Evolutionary conservation across 2,329 filamentous ascomycete genomes (phyloP).

Genomic region (Metarhizium album): DNA sequence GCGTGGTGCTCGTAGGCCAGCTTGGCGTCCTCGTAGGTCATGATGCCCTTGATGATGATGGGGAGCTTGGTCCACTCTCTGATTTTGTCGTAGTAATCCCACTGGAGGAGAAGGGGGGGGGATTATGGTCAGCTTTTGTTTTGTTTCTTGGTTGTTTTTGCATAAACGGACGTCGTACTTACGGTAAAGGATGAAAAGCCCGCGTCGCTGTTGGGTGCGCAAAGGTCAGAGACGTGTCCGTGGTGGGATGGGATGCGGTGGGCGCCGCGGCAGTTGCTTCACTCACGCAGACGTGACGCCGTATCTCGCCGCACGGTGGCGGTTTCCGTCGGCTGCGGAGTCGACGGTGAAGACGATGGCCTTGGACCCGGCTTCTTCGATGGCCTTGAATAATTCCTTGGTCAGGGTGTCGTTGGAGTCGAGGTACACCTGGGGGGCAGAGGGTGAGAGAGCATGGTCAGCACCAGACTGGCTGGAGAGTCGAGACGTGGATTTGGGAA

Average conservation of each 20-base stretch:
- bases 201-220: background rate
- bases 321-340: slow-evolving; percentile 27
- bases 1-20: slow-evolving; percentile 21
- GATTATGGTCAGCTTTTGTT: too few relatives aligned
- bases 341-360: slow-evolving; percentile 30
- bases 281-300: slow-evolving; percentile 25
- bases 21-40: slow-evolving; percentile 24
- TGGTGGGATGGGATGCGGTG: background rate
- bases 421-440: background rate
- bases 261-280: background rate
- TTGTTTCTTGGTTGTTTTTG: too few relatives aligned
- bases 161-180: background rate
- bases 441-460: too few relatives aligned
- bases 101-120: too few relatives aligned
- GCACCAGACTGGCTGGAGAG: slow-evolving; percentile 8
- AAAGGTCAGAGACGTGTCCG: background rate
- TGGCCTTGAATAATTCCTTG: slow-evolving; percentile 13
- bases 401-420: background rate
- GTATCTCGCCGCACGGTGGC: slow-evolving; percentile 29
- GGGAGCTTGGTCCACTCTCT: slow-evolving; percentile 25
- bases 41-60: slow-evolving; percentile 30
- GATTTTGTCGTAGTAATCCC: slow-evolving; percentile 20
- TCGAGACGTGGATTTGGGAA: background rate
- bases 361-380: slow-evolving; percentile 22
- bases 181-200: background rate